Evolutionary conservation across 805 yeast genomes (phyloP), one percentile per base, ranked within the genome.

Genomic region (Cyberlindnera americana): DNA sequence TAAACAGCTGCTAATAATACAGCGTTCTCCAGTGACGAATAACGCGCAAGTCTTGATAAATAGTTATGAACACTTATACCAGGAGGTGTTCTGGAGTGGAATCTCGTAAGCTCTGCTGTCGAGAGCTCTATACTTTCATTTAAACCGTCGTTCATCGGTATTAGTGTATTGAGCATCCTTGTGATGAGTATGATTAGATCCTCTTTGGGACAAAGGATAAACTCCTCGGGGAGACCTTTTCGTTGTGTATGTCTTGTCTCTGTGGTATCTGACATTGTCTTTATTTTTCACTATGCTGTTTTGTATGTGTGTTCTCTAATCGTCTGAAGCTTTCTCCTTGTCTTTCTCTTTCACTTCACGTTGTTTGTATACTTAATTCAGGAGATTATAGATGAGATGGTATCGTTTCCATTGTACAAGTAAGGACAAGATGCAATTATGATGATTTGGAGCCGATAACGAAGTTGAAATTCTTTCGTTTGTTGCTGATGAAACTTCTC

Each of bases 51-150:
- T 51, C 98, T 72, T 33, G 80, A 63, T 31, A 90, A 62, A 54
- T 91, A 91, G 39, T 84, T 85, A 48, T 74, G 75, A 13, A 89
- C 77, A 6, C 95, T 82, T 31, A 91, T 91, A 14, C 75, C 75
- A 0, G 99, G 98, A 4, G 97, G 95, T 0, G 91, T 81, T 46
- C 97, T 72, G 4, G 97, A 89, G 60, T 91, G 99, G 60, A 91
- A 91, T 48, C 98, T 68, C 1, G 99, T 91, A 37, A 93, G 70
- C 31, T 67, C 62, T 14, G 61, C 54, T 11, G 68, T 59, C 14
- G 61, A 57, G 5, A 70, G 23, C 21, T 59, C 38, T 48, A 32
- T 29, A 2, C 55, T 48, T 14, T 58, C 54, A 36, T 19, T 27
- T 9, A 22, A 15, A 15, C 66, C 65, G 62, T 91, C 98, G 59